Conservation (phyloP, 257 asterid genomes). For the Penstemon barbatus region DNA sequence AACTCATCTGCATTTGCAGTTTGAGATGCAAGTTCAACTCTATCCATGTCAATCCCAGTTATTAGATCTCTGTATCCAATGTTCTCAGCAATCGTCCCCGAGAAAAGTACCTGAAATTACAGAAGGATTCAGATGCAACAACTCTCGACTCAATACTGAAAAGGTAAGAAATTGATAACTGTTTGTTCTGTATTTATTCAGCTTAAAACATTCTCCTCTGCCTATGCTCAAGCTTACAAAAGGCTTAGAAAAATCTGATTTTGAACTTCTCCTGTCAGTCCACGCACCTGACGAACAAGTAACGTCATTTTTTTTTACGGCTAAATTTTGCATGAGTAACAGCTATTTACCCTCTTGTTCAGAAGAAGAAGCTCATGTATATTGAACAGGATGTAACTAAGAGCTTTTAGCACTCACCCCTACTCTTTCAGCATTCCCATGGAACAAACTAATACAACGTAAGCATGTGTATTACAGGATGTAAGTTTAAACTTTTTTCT, state of each 20-base stretch:
- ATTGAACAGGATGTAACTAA: too few species aligned
- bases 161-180: too few species aligned
- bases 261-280: too few species aligned
- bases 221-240: too few species aligned
- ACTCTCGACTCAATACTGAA: not conserved
- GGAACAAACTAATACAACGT: not conserved
- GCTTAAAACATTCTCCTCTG: too few species aligned
- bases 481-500: too few species aligned
- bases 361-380: too few species aligned
- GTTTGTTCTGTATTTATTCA: too few species aligned
- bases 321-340: too few species aligned
- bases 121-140: not conserved
- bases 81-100: conserved; percentile 87
- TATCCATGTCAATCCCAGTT: conserved; percentile 69
- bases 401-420: not conserved
- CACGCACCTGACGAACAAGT: too few species aligned
- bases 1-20: conserved; percentile 90
- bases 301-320: too few species aligned
- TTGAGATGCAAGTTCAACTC: conserved; percentile 73
- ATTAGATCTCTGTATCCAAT: conserved; percentile 82
- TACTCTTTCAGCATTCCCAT: not conserved
- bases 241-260: too few species aligned
- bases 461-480: not conserved
- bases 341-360: not conserved
- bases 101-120: conserved; percentile 62